Conservation (phyloP, 1,284 basidiomycete species). For the Irpex sp. region DNA sequence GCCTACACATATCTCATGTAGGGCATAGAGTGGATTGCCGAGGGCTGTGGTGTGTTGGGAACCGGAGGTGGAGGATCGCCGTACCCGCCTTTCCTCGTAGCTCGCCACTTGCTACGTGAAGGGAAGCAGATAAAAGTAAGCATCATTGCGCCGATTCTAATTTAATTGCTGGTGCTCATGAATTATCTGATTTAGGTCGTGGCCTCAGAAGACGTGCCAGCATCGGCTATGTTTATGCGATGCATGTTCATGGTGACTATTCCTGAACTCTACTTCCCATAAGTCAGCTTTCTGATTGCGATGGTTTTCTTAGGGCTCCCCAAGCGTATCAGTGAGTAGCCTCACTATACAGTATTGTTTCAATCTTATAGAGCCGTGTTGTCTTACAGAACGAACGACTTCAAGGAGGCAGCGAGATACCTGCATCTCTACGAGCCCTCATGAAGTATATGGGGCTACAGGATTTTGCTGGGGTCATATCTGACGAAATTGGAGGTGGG, state of each 20-base stretch:
- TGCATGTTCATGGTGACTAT: conserved; percentile 36
- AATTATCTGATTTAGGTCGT: conserved; percentile 18
- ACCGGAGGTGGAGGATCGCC: conserved; percentile 53
- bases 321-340: conserved; percentile 35
- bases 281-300: not conserved
- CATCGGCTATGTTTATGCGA: conserved; percentile 26
- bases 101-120: conserved; percentile 44
- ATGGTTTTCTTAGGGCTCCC: conserved; percentile 34
- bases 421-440: conserved; percentile 21
- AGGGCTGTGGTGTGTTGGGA: conserved; percentile 51
- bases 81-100: conserved; percentile 42
- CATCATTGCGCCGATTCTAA: too few relatives aligned
- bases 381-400: conserved; percentile 23
- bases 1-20: not conserved
- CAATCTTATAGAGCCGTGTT: not conserved
- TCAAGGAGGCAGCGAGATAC: conserved; percentile 33
- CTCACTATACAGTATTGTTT: not conserved
- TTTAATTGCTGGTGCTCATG: too few relatives aligned
- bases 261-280: conserved; percentile 18
- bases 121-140: conserved; percentile 39
- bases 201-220: conserved; percentile 24
- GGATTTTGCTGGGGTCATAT: conserved; percentile 32
- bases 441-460: conserved; percentile 23
- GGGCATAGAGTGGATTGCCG: conserved; percentile 44
- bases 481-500: conserved; percentile 55